Conservation (phyloP, 371 early-diverging fungal species). For the Actinomucor elegans region DNA sequence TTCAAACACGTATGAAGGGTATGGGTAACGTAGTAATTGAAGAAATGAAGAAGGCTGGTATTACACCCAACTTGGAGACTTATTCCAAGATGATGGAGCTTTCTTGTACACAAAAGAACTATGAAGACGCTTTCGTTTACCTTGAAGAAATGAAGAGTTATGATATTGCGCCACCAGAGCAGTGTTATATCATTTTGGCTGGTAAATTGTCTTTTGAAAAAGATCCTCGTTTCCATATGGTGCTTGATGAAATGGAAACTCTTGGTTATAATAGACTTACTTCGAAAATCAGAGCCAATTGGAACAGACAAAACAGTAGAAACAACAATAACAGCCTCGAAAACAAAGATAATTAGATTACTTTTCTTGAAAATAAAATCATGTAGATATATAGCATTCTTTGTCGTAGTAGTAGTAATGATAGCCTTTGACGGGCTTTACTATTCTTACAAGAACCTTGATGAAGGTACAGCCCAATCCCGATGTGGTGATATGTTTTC, state of each 20-base stretch:
- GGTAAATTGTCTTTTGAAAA: slow-evolving; percentile 61
- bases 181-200: slow-evolving; percentile 56
- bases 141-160: slow-evolving; percentile 77
- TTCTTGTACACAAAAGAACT: slow-evolving; percentile 53
- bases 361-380: too few relatives aligned
- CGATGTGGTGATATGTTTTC: too few relatives aligned
- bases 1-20: slow-evolving; percentile 46
- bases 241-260: slow-evolving; percentile 72
- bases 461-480: too few relatives aligned
- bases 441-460: too few relatives aligned
- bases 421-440: too few relatives aligned
- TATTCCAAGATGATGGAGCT: slow-evolving; percentile 62
- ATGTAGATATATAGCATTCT: too few relatives aligned
- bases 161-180: slow-evolving; percentile 61
- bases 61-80: slow-evolving; percentile 57
- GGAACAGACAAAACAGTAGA: background rate
- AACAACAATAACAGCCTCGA: too few relatives aligned
- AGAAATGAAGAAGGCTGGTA: slow-evolving; percentile 54
- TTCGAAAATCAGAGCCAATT: slow-evolving; percentile 12
- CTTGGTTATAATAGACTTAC: slow-evolving; percentile 49
- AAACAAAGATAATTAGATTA: too few relatives aligned
- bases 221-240: slow-evolving; percentile 69
- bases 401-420: too few relatives aligned
- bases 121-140: slow-evolving; percentile 77
- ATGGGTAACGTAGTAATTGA: slow-evolving; percentile 59